Evolutionary conservation across 495 filamentous ascomycete genomes (phyloP).

Genomic region (Hypoxylon lenormandii): DNA sequence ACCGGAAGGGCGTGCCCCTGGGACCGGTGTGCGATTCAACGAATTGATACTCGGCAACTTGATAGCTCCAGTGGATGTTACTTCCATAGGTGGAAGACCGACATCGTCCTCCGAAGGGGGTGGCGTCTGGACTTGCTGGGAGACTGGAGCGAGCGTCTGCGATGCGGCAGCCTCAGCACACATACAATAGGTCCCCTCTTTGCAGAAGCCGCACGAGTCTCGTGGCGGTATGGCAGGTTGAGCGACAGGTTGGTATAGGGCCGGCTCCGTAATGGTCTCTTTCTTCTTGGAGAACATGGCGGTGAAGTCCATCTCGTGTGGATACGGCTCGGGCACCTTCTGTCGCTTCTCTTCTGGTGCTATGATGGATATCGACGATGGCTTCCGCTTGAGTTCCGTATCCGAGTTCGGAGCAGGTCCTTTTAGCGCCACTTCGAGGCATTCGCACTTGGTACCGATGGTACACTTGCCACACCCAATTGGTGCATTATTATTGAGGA

Average conservation of each 20-base stretch:
- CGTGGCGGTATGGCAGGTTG: conserved; percentile 50
- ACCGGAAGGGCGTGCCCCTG: conserved; percentile 29
- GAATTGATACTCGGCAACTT: conserved; percentile 61
- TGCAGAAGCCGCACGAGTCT: conserved; percentile 89
- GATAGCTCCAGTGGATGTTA: conserved; percentile 61
- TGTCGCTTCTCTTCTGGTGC: conserved; percentile 68
- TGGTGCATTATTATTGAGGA: conserved; percentile 55
- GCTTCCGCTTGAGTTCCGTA: conserved; percentile 54
- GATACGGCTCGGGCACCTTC: conserved; percentile 48
- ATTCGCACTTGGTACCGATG: conserved; percentile 70
- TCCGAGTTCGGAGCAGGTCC: conserved; percentile 36
- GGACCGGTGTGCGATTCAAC: conserved; percentile 43
- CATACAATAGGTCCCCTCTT: conserved; percentile 83
- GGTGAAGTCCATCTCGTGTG: conserved; percentile 80
- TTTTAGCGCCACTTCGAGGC: conserved; percentile 68
- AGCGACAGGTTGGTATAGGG: conserved; percentile 47
- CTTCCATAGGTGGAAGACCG: conserved; percentile 60
- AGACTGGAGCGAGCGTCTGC: conserved; percentile 58
- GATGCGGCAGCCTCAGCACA: conserved; percentile 76
- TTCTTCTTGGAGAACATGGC: conserved; percentile 66
- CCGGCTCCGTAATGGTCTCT: conserved; percentile 28
- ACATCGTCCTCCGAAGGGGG: conserved; percentile 77
- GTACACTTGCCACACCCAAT: conserved; percentile 75
- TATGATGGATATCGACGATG: conserved; percentile 57
- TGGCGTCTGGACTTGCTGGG: conserved; percentile 71